Conservation (phyloP, 2,329 filamentous ascomycete genomes). For the Chrysoporthe cubensis region DNA sequence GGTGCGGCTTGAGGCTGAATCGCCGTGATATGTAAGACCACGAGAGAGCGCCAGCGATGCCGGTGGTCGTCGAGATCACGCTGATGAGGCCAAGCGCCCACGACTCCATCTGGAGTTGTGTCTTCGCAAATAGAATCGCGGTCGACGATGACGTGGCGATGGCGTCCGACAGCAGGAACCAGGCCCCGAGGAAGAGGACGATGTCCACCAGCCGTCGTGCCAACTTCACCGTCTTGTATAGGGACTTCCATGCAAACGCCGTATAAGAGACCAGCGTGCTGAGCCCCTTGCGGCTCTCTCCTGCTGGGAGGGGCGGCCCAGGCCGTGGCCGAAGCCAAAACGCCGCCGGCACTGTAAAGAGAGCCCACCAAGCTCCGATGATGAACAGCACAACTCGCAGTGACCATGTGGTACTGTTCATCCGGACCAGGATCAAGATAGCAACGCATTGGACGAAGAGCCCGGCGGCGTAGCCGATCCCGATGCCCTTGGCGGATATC, state of each 20-base stretch:
- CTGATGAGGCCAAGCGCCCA: constrained; percentile 90
- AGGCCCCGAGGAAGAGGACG: constrained; percentile 79
- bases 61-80: constrained; percentile 83
- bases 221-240: constrained; percentile 78
- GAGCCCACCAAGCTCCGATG: constrained; percentile 89
- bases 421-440: constrained; percentile 74
- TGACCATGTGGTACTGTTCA: constrained; percentile 80
- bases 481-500: constrained; percentile 91
- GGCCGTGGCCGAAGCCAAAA: constrained; percentile 87
- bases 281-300: constrained; percentile 42
- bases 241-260: constrained; percentile 80
- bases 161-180: constrained; percentile 93
- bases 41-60: constrained; percentile 84
- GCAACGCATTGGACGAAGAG: constrained; percentile 81
- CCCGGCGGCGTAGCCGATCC: constrained; percentile 88
- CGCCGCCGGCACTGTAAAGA: constrained; percentile 87
- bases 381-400: constrained; percentile 85
- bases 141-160: constrained; percentile 95
- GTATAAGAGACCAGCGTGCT: constrained; percentile 72
- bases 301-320: constrained; percentile 72
- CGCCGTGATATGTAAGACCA: constrained; percentile 80
- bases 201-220: constrained; percentile 76
- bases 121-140: constrained; percentile 95
- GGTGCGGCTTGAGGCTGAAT: constrained; percentile 73
- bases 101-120: constrained; percentile 84